Conservation (phyloP, 805 yeast genomes). For the Lipomyces anomalus region DNA sequence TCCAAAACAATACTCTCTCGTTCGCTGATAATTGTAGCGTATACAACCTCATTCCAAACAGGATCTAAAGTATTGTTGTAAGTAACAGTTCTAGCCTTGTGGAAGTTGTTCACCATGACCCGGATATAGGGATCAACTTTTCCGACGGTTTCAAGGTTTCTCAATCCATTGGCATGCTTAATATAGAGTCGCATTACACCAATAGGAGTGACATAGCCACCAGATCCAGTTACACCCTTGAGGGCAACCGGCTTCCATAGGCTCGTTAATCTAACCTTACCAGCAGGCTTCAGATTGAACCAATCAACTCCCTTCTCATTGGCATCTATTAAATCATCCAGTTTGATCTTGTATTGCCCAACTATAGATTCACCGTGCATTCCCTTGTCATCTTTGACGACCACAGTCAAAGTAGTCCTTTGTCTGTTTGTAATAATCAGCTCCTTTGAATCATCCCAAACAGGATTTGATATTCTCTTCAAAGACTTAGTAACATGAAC, state of each 20-base stretch:
- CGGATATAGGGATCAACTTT: conserved; percentile 89
- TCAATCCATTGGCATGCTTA: conserved; percentile 64
- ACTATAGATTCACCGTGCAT: conserved; percentile 54
- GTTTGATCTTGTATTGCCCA: conserved; percentile 48
- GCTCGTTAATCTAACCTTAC: conserved; percentile 64
- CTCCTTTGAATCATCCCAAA: conserved; percentile 59
- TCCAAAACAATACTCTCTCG: conserved; percentile 79
- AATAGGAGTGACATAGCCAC: conserved; percentile 88
- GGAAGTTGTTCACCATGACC: conserved; percentile 68
- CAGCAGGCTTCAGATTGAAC: conserved; percentile 68
- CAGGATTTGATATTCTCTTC: conserved; percentile 60
- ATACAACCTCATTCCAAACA: conserved; percentile 75
- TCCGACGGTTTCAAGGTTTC: conserved; percentile 84
- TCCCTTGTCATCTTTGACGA: conserved; percentile 58
- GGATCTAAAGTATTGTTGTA: conserved; percentile 67
- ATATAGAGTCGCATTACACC: conserved; percentile 77
- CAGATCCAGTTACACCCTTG: conserved; percentile 55
- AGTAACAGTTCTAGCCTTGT: conserved; percentile 70
- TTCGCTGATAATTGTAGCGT: conserved; percentile 74
- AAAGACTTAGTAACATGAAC: conserved; percentile 52
- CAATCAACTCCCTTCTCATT: conserved; percentile 71
- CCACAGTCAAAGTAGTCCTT: conserved; percentile 59
- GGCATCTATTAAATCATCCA: conserved; percentile 63
- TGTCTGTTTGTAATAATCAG: conserved; percentile 67
- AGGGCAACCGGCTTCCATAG: conserved; percentile 84